Evolutionary conservation across 306 rosid genomes (phyloP), one percentile per base, ranked within the genome.

Genomic region (Acacia acuminata): DNA sequence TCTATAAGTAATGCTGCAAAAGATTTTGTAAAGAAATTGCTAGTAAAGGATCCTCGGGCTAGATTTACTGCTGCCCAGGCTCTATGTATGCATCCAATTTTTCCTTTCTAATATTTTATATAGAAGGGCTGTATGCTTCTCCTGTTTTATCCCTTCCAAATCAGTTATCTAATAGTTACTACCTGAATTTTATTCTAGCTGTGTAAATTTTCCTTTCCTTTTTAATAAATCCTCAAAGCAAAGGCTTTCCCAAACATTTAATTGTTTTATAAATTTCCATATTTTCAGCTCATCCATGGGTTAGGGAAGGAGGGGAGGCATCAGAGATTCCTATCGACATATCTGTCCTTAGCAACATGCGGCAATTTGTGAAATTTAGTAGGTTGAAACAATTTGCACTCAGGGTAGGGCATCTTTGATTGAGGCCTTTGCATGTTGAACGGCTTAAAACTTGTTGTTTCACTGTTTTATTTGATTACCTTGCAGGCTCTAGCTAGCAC

Each of bases 51-150:
- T 86, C 98, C 97, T 56, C 89, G 97, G 40, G 98, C 97, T 55
- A 94, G 99, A 87, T 89, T 90, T 76, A 96, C 99, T 85, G 99
- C 99, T 90, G 97, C 99, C 61, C 99, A 96, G 94, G 99, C 99
- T 81, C 84, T 96, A 73, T 96, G 99, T 96, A 92, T 77, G 97
- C 87, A 36, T 43, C 81, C 78, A 15, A 51, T 53, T 84, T 65
- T 71, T 85, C 68, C 87, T 64, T 76, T 44, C 24, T 15, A 51
- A 48, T 48, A 4, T 50, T 50, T 73, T 70, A 11, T 51, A 25
- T 42, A 48, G 60, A 55, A 85, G 68, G 67, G 65, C 82, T 81
- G 74, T 70, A 79, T 85, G 58, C 65, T 11, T 24, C 66, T 53
- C 67, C 20, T 86, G 64, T 79, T 66, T 27, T 56, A 71, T 82